Evolutionary conservation across 257 asterid species (phyloP), one percentile per base, ranked within the genome.

Genomic region (Forsythia viridissima): DNA sequence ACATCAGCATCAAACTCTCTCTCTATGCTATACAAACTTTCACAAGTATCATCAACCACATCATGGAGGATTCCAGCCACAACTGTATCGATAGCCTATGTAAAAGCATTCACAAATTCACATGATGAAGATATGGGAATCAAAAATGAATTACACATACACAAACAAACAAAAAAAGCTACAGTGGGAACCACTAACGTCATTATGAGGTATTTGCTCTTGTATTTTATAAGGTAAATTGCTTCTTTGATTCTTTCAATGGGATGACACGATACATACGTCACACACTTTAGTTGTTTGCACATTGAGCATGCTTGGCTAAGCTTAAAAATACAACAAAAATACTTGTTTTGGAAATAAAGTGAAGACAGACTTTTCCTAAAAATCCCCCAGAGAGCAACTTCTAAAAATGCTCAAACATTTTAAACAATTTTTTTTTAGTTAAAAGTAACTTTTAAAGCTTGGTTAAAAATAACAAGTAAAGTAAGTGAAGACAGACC

Each of bases 1-100:
- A 93, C 91, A 79, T 93, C 98, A 44, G 85, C 77, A 79, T 87
- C 98, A 84, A 94, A 94, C 80, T 90, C 97, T 70, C 80, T 88
- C 89, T 93, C 92, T 76, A 94, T 88, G 88, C 86, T 84, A 78
- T 85, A 82, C 88, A 94, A 85, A 84, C 86, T 93, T 85, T 91
- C 97, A 81, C 85, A 2, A 10, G 98, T 89, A 84, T 94, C 99
- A 80, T 93, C 99, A 80, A 93, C 86, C 71, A 92, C 89, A 72
- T 94, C 99, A 65, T 94, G 99, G 77, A 94, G 99, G 87, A 94
- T 90, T 78, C 98, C 99, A 77, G 99, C 97, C 13, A 93, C 98
- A 77, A 94, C 90, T 18, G 99, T 91, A 86, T 94, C 96, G 73
- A 89, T 77, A 80, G 99, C 99, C 98, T 94, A 76, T 44, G 74